Conservation (phyloP, 2,329 filamentous ascomycete species). For the Cryphonectria carpinicola region DNA sequence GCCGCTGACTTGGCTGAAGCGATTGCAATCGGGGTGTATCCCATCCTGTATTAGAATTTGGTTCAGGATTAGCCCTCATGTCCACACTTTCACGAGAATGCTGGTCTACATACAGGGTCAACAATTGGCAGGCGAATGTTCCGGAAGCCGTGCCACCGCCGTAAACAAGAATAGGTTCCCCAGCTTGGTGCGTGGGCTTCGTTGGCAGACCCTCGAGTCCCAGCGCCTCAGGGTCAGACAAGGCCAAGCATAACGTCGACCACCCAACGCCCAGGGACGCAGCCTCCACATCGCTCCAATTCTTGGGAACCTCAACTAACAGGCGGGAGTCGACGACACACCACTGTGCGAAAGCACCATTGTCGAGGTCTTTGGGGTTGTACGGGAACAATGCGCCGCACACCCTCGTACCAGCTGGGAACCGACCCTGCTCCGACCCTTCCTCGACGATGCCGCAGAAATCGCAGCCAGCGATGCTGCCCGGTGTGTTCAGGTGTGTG, state of each 20-base stretch:
- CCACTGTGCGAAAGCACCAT: conserved; percentile 22
- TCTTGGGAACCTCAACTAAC: conserved; percentile 13
- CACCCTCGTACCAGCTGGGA: conserved; percentile 29
- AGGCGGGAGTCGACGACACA: conserved; percentile 5
- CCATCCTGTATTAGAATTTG: neutral
- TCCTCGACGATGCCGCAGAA: conserved; percentile 36
- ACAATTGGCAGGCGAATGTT: conserved; percentile 26
- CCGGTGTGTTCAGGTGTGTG: conserved; percentile 26
- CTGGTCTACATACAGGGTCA: conserved; percentile 18
- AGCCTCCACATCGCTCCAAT: conserved; percentile 11
- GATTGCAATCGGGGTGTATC: conserved; percentile 14
- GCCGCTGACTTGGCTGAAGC: conserved; percentile 25
- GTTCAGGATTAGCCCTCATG: neutral
- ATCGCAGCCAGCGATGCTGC: conserved; percentile 34
- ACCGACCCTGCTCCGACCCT: conserved; percentile 25
- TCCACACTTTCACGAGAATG: neutral
- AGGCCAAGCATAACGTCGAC: conserved; percentile 18
- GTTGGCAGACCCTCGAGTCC: conserved; percentile 8
- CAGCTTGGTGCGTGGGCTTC: neutral
- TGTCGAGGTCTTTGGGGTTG: conserved; percentile 4
- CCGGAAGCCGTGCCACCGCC: conserved; percentile 27
- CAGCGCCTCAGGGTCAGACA: conserved; percentile 17
- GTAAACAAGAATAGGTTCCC: conserved; percentile 26
- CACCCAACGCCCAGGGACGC: conserved; percentile 18
- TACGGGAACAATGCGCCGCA: conserved; percentile 28